phyloP scores from a whole-genome alignment of 1,284 basidiomycete species.

The Rhodotorula sp. region DNA sequence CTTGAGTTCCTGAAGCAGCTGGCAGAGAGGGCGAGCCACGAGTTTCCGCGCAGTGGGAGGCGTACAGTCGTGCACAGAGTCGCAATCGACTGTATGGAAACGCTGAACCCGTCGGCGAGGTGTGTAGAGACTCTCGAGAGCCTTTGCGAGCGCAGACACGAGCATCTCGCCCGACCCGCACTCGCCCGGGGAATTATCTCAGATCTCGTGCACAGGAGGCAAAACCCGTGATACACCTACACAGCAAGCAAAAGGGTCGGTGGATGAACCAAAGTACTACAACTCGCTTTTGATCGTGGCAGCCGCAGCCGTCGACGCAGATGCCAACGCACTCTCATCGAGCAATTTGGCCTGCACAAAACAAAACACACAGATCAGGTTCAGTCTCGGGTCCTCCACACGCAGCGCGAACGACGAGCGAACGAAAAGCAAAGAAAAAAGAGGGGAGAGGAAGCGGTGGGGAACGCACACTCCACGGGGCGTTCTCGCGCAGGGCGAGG shows the following conservation, averaged over 20 bases:
- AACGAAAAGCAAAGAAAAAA: not conserved
- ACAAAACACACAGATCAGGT: not conserved
- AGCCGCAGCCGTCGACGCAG: conserved; percentile 5
- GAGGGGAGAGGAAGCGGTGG: too few species aligned
- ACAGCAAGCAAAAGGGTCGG: not conserved
- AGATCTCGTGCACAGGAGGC: not conserved
- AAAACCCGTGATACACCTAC: not conserved
- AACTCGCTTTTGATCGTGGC: conserved; percentile 13
- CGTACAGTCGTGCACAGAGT: too few species aligned
- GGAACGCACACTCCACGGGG: conserved; percentile 3
- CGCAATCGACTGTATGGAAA: too few species aligned
- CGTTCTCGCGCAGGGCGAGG: conserved; percentile 19
- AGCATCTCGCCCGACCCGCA: too few species aligned
- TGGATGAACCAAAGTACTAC: too few species aligned
- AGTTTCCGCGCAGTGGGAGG: not conserved
- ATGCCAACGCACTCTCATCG: not conserved
- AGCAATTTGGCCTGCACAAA: conserved; percentile 1
- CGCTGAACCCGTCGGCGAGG: too few species aligned
- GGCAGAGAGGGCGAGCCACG: not conserved
- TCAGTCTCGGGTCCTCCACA: too few species aligned
- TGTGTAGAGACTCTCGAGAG: too few species aligned
- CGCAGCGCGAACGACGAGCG: too few species aligned
- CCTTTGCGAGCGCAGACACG: too few species aligned
- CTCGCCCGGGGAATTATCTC: not conserved
- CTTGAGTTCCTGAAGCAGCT: not conserved